Conservation (phyloP, 2,329 filamentous ascomycete species). For the Graphium sp. region DNA sequence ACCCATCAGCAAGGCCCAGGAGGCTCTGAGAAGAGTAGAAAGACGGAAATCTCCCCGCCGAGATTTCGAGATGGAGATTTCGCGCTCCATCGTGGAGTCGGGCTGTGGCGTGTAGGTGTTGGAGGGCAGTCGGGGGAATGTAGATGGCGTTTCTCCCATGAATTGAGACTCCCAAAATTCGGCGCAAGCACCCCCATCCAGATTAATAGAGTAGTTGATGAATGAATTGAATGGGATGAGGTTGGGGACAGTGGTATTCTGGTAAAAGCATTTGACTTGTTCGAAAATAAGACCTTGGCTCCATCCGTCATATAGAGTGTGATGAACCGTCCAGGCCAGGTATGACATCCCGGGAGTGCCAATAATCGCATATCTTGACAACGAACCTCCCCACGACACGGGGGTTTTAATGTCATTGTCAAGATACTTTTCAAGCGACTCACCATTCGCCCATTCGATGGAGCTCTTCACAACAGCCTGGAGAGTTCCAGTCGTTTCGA, state of each 20-base stretch:
- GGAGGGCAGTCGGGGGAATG: slow-evolving; percentile 28
- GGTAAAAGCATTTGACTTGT: not conserved
- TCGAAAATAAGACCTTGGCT: not conserved
- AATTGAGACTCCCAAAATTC: slow-evolving; percentile 28
- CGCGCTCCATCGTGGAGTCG: slow-evolving; percentile 34
- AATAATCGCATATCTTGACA: not conserved
- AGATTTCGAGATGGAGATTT: slow-evolving; percentile 20
- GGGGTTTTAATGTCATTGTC: not conserved
- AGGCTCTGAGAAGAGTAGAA: slow-evolving; percentile 10
- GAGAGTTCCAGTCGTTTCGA: slow-evolving; percentile 11
- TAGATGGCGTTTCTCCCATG: slow-evolving; percentile 20
- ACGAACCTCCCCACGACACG: not conserved
- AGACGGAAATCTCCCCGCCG: slow-evolving; percentile 22
- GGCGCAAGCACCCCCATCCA: slow-evolving; percentile 21
- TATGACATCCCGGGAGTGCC: slow-evolving; percentile 5
- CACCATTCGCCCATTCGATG: slow-evolving; percentile 15
- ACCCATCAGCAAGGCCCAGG: slow-evolving; percentile 16
- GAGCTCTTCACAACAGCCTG: slow-evolving; percentile 26
- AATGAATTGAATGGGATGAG: slow-evolving; percentile 22
- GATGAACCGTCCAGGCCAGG: slow-evolving; percentile 11
- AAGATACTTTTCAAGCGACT: not conserved
- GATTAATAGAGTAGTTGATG: slow-evolving; percentile 9
- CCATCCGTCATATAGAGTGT: slow-evolving; percentile 12
- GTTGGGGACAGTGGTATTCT: slow-evolving; percentile 29
- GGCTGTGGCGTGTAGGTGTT: slow-evolving; percentile 29